phyloP scores from a whole-genome alignment of 2,329 filamentous ascomycete genomes.

The Ascomycota sp. region DNA sequence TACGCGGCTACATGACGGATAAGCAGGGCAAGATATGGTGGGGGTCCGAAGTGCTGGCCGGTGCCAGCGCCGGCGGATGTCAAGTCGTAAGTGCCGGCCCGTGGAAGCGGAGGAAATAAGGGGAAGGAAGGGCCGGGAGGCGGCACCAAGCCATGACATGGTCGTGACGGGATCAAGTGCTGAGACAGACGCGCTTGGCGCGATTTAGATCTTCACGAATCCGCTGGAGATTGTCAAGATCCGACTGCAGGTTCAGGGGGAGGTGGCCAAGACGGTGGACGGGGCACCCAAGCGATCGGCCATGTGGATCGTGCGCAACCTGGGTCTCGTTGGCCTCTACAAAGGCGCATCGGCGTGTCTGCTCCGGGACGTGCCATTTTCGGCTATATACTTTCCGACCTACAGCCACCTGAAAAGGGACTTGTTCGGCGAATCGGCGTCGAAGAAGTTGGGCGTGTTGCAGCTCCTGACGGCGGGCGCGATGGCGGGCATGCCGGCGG shows the following conservation, averaged over 20 bases:
- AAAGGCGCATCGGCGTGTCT: slow-evolving; percentile 91
- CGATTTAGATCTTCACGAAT: slow-evolving; percentile 69
- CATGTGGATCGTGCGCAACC: slow-evolving; percentile 92
- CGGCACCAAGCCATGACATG: background rate
- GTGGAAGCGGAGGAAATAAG: background rate
- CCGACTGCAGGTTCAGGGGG: slow-evolving; percentile 88
- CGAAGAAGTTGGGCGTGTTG: slow-evolving; percentile 72
- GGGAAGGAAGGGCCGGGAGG: background rate
- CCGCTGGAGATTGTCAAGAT: slow-evolving; percentile 99
- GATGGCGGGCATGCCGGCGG: slow-evolving; percentile 79
- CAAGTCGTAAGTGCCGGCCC: slow-evolving; percentile 95
- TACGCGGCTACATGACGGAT: slow-evolving; percentile 55
- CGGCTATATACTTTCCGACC: slow-evolving; percentile 94
- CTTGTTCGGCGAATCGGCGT: slow-evolving; percentile 72
- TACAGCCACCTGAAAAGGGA: slow-evolving; percentile 91
- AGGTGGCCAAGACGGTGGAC: slow-evolving; percentile 74
- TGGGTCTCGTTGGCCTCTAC: slow-evolving; percentile 86
- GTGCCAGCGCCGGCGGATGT: slow-evolving; percentile 76
- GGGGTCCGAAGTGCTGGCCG: slow-evolving; percentile 60
- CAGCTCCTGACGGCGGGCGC: slow-evolving; percentile 89
- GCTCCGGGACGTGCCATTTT: slow-evolving; percentile 91
- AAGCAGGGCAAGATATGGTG: slow-evolving; percentile 55
- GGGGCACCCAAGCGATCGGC: slow-evolving; percentile 73
- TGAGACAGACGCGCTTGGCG: background rate
- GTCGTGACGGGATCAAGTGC: background rate